Evolutionary conservation across 805 yeast genomes (phyloP).

Genomic region (Allodekkera sacchari): DNA sequence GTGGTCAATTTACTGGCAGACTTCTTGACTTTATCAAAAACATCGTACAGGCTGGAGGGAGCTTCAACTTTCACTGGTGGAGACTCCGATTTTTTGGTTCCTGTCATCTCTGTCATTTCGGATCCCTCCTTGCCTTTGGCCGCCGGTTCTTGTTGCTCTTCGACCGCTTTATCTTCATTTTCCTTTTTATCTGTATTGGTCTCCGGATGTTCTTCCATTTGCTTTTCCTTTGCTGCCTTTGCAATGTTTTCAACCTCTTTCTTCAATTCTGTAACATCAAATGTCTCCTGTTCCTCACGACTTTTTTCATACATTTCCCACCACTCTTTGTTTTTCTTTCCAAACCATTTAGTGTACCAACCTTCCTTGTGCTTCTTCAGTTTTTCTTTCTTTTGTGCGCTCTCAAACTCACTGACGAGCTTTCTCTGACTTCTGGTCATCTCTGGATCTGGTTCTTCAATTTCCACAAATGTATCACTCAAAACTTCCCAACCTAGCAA

Average conservation of each 20-base stretch:
- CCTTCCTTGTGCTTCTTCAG: conserved; percentile 25
- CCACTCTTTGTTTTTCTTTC: conserved; percentile 44
- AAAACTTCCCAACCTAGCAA: conserved; percentile 71
- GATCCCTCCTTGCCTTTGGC: conserved; percentile 1
- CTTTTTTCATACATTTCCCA: conserved; percentile 45
- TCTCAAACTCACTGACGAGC: conserved; percentile 73
- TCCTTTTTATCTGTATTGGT: conserved; percentile 34
- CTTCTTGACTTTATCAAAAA: too few relatives aligned
- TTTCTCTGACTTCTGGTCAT: conserved; percentile 75
- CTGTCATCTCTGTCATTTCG: too few relatives aligned
- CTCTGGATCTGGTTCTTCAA: conserved; percentile 93
- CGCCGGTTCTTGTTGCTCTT: conserved; percentile 1
- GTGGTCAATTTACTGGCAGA: too few relatives aligned
- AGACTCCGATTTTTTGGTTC: too few relatives aligned
- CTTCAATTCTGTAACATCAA: too few relatives aligned
- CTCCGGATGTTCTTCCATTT: conserved; percentile 1
- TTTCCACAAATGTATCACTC: conserved; percentile 88
- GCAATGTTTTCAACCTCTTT: conserved; percentile 13
- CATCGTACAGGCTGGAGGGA: too few relatives aligned
- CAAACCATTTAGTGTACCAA: conserved; percentile 37
- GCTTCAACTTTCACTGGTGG: too few relatives aligned
- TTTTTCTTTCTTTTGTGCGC: conserved; percentile 27
- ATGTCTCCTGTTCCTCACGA: conserved; percentile 22
- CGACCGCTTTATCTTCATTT: conserved; percentile 9
- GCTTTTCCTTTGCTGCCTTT: conserved; percentile 12